Evolutionary conservation across 805 yeast species (phyloP).

Genomic region (Saccharomycopsis sp.): DNA sequence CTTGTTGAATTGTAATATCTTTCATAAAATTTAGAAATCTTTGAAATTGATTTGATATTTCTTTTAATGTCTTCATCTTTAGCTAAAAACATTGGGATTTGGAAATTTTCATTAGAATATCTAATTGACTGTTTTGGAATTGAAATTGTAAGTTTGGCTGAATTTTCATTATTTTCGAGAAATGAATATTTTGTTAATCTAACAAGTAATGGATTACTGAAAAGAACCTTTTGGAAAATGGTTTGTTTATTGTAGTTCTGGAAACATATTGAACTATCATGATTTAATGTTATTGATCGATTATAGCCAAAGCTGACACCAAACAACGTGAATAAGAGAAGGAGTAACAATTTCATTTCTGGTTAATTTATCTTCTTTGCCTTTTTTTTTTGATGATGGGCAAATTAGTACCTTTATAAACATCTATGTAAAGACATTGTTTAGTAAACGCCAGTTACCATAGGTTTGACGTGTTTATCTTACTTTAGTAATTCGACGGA

Average conservation of each 20-base stretch:
- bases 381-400: no score
- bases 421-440: no score
- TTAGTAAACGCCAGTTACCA: no score
- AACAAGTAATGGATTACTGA: constrained; percentile 6
- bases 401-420: no score
- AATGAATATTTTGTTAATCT: constrained; percentile 5
- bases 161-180: not conserved
- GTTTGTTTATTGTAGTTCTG: constrained; percentile 12
- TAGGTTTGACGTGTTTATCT: no score
- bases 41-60: not conserved
- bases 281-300: constrained; percentile 1
- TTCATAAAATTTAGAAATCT: constrained; percentile 8
- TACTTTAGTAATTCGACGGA: no score
- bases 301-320: constrained; percentile 5
- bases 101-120: constrained; percentile 7
- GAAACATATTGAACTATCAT: constrained; percentile 13
- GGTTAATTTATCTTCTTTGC: no score
- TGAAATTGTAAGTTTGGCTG: not conserved
- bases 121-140: not conserved
- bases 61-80: not conserved
- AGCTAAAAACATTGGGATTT: constrained; percentile 11
- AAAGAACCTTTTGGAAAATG: constrained; percentile 8
- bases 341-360: no score
- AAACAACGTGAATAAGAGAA: not conserved
- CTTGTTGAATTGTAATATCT: not conserved